Base-by-base conservation (phyloP, 2,329 filamentous ascomycete genomes). In the Scytalidium sp. region DNA sequence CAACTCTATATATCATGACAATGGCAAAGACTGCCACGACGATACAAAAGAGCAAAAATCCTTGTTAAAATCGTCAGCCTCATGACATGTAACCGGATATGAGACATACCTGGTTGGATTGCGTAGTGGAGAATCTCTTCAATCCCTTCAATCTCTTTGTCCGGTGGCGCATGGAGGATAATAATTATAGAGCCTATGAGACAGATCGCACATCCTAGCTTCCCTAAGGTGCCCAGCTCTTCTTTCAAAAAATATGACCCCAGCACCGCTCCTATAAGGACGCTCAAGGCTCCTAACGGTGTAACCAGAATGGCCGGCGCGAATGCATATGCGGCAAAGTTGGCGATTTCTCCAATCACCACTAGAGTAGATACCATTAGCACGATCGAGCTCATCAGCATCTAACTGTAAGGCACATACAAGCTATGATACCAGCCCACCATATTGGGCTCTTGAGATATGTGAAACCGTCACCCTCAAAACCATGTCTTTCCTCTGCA, bases 291-390 rank as follows among this genome's bases (percentile, higher is more conserved):
- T 54, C 94, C 94, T 20, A 99, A 76, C 21, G 94, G 94, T 4
- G 94, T 99, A 39, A 99, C 94, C 47, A 99, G 80, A 70, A 99
- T 99, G n/a, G 94, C 95, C 39, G 94, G 94, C 58, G 94, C 94
- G 71, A 97, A 99, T 7, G 94, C 94, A 68, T 99, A 99, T 54
- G 94, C 94, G 45, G 92, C 92, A 67, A 99, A 99, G 71, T 99
- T 99, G 73, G 91, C 95, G 51, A 97, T 76, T 73, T 99, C 94
- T 65, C 94, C 94, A 41, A 95, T 73, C 53, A 91, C 88, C 82
- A 99, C 90, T 96, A 47, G 45, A 66, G 68, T 55, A 61, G 50
- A 43, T 36, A 39, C 27, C 43, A 27, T 43, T 40, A 36, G n/a
- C n/a, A n/a, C n/a, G n/a, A n/a, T n/a, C n/a, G n/a, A n/a, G n/a